Base-by-base conservation (phyloP, 2,329 filamentous ascomycete genomes). In the Paraphoma sp. region DNA sequence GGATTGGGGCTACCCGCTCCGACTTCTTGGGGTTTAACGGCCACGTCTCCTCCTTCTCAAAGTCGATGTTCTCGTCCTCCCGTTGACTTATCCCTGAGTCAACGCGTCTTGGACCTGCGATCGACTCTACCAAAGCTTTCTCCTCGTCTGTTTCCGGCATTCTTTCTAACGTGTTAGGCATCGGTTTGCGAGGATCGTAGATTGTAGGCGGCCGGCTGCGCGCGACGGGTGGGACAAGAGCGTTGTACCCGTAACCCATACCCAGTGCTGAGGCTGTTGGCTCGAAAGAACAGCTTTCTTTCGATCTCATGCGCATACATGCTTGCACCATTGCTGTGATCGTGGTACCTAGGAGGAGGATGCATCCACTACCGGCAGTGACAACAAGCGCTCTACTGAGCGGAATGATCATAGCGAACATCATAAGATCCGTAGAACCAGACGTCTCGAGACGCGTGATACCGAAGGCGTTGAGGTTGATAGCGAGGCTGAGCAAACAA, bases 241-340 rank as follows among this genome's bases (percentile, higher is more conserved):
- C 64, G 40, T 62, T 51, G 31, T 71, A 69, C 12, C 61, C 65
- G 36, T 70, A 62, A 1, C 60, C 50, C 67, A 72, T 72, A 7
- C 70, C 70, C 9, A 73, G 56, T 17, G 62, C 59, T 6, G 69
- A 72, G n/a, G 64, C 69, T 10, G 66, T 72, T 31, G 71, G 71
- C 53, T 72, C 70, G 45, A 73, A 73, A 4, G 64, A 68, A 52
- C 67, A 72, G 45, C 58, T 62, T 42, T 70, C 64, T 31, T 58
- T 62, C 10, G 55, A 58, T 18, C 57, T 53, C 9, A 47, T 48
- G 23, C 59, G 57, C 7, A 60, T 52, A 36, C 64, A 68, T 14
- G 59, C 55, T 12, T 59, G 53, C 4, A 72, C 54, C 8, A 58
- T 45, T 17, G 63, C 57, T 5, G 57, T 49, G 9, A 69, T 58